phyloP scores from a whole-genome alignment of 1,139 yeast genomes.

The Yamadazyma conglobata region DNA sequence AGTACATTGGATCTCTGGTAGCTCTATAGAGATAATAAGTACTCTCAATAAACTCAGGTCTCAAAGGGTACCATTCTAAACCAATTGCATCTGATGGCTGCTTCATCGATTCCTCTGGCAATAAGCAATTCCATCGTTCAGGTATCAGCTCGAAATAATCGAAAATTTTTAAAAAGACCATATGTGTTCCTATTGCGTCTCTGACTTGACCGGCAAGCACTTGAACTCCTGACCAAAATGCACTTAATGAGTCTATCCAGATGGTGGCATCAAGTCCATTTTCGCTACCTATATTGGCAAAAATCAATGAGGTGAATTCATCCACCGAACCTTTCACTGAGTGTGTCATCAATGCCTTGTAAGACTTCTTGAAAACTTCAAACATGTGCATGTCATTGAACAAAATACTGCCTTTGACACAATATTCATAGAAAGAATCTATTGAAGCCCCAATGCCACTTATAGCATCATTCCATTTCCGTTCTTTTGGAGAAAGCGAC shows the following conservation, averaged over 20 bases:
- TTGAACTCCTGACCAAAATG: slow-evolving; percentile 84
- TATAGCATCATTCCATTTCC: slow-evolving; percentile 54
- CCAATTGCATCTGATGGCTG: slow-evolving; percentile 33
- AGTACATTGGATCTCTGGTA: slow-evolving; percentile 79
- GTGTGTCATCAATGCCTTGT: slow-evolving; percentile 52
- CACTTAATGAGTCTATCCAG: slow-evolving; percentile 87
- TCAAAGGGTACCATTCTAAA: slow-evolving; percentile 85
- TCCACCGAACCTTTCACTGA: slow-evolving; percentile 37
- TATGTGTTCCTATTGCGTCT: slow-evolving; percentile 62
- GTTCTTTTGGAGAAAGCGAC: slow-evolving; percentile 63
- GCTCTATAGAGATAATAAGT: slow-evolving; percentile 82
- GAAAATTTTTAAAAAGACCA: slow-evolving; percentile 77
- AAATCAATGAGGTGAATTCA: slow-evolving; percentile 52
- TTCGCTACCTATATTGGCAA: slow-evolving; percentile 53
- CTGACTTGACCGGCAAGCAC: slow-evolving; percentile 73
- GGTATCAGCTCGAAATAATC: slow-evolving; percentile 77
- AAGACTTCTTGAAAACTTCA: slow-evolving; percentile 58
- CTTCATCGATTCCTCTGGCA: slow-evolving; percentile 11
- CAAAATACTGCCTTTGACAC: slow-evolving; percentile 70
- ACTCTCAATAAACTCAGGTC: slow-evolving; percentile 91
- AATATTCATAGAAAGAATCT: slow-evolving; percentile 91
- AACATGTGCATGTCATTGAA: slow-evolving; percentile 64
- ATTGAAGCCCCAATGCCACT: slow-evolving; percentile 90
- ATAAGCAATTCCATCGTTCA: slow-evolving; percentile 69
- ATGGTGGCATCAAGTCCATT: slow-evolving; percentile 50